Conservation (phyloP, 768 basidiomycete genomes). For the Russula abietina region DNA sequence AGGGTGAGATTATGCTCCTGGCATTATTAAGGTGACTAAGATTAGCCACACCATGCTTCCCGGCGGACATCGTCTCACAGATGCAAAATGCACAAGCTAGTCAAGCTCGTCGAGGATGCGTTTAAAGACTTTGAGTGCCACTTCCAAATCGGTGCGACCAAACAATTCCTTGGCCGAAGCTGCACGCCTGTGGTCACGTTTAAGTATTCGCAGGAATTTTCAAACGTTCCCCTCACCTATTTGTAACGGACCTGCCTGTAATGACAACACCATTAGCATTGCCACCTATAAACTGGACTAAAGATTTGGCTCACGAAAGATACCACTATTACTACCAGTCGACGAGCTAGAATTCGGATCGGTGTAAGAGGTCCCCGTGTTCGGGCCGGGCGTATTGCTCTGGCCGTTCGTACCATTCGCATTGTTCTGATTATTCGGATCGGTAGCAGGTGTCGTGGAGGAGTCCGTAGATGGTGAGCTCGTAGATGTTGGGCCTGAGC, state of each 20-base stretch:
- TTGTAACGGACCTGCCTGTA: background rate
- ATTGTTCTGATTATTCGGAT: too few species aligned
- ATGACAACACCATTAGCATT: background rate
- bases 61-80: background rate
- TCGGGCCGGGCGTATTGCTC: too few species aligned
- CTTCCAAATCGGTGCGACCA: background rate
- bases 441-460: too few species aligned
- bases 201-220: background rate
- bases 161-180: background rate
- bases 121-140: background rate
- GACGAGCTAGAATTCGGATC: too few species aligned
- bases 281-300: background rate
- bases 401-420: too few species aligned
- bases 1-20: background rate
- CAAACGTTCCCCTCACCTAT: background rate
- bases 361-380: too few species aligned
- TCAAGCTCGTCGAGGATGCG: background rate
- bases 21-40: background rate
- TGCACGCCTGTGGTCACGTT: background rate
- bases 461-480: too few species aligned
- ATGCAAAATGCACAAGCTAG: background rate
- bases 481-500: too few species aligned
- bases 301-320: background rate
- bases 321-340: too few species aligned
- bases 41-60: background rate